A percentile compares a stretch with the other conserved stretches of the same genome.
Evolutionary conservation across 192 early-diverging fungal species (phyloP).

Genomic region (Thoreauomyces humboldtii): DNA sequence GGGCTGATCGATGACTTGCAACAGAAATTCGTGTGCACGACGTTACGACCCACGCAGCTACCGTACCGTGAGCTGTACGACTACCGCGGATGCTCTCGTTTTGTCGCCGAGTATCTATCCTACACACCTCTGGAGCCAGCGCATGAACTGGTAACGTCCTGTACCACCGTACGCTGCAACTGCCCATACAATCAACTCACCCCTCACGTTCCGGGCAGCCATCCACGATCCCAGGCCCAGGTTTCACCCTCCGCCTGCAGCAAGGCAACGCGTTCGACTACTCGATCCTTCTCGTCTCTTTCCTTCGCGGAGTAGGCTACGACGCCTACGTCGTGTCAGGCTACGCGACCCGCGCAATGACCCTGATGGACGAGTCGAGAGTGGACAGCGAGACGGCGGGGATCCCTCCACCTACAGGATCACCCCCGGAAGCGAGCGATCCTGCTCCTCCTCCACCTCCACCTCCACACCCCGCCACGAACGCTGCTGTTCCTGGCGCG

Average conservation of each 20-base stretch:
- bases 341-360: constrained; percentile 51
- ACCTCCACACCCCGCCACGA: neutral
- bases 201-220: constrained; percentile 37
- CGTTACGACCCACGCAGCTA: constrained; percentile 52
- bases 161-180: neutral
- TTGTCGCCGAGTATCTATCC: constrained; percentile 53
- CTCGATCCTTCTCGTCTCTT: constrained; percentile 49
- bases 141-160: constrained; percentile 57
- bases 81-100: constrained; percentile 51
- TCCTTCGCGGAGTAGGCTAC: constrained; percentile 56
- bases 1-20: no score
- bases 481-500: neutral
- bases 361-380: constrained; percentile 50
- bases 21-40: constrained; percentile 61
- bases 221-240: constrained; percentile 40
- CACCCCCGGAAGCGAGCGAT: neutral
- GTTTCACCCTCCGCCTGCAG: constrained; percentile 52
- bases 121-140: constrained; percentile 53
- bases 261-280: constrained; percentile 56
- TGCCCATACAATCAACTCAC: neutral
- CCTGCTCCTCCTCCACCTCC: no score
- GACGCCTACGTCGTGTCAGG: constrained; percentile 62
- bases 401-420: constrained; percentile 23
- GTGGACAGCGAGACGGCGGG: constrained; percentile 37
- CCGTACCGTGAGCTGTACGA: constrained; percentile 56